These are phyloP conservation scores for Aureobasidium sp. DNA, from an alignment of 2,329 filamentous ascomycete genomes.

Conservation along the genomic window DNA sequence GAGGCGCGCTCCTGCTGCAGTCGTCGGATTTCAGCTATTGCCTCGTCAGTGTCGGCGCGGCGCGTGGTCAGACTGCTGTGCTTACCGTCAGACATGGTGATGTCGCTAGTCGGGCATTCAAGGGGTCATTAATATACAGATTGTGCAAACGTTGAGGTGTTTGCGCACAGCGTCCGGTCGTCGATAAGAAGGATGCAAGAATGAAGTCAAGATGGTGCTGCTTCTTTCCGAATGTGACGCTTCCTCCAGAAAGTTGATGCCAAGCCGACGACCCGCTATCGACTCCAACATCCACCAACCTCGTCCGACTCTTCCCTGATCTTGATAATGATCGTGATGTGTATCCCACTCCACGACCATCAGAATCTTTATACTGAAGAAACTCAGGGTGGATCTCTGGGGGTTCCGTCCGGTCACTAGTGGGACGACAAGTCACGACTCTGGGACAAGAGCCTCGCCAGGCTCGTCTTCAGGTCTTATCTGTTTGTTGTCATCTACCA, in stretches of 20 bases:
- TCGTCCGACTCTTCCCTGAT: background rate
- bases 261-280: background rate
- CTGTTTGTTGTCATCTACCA: too few species aligned
- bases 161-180: background rate
- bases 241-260: background rate
- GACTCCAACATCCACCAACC: background rate
- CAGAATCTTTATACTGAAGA: background rate
- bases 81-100: constrained; percentile 11
- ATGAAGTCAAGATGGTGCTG: background rate
- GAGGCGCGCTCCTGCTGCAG: constrained; percentile 87
- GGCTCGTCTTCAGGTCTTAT: background rate
- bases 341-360: background rate
- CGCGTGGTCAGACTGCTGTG: background rate
- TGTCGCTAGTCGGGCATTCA: background rate
- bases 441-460: background rate
- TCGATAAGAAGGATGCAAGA: background rate
- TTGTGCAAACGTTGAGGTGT: background rate
- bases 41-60: constrained; percentile 5
- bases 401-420: background rate
- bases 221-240: constrained; percentile 6
- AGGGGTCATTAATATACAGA: constrained; percentile 1
- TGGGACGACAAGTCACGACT: background rate
- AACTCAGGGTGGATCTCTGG: background rate
- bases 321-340: background rate
- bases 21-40: constrained; percentile 32